phyloP scores from a whole-genome alignment of 441 rosid species.

The Arabidopsis hybrid region DNA sequence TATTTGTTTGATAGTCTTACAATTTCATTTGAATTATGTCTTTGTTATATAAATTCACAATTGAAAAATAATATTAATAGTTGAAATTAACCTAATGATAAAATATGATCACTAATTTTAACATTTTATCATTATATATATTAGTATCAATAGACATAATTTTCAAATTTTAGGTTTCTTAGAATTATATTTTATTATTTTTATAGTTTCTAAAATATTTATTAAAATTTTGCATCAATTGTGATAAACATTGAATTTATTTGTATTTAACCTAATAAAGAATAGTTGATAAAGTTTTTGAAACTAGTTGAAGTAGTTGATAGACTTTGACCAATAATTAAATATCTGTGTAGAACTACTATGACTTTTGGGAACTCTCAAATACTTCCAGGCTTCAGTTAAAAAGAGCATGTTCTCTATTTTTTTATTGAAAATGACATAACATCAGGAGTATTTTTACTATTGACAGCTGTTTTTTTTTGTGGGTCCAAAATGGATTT shows the following conservation, averaged over 20 bases:
- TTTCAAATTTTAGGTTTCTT: too few species aligned
- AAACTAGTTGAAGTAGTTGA: background rate
- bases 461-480: background rate
- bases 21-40: too few species aligned
- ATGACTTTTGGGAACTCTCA: background rate
- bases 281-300: background rate
- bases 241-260: background rate
- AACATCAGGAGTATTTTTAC: slow-evolving; percentile 9
- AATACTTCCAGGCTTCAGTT: too few species aligned
- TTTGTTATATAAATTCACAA: too few species aligned
- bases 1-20: too few species aligned
- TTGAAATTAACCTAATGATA: too few species aligned
- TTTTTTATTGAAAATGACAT: background rate
- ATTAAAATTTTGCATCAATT: background rate
- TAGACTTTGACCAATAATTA: background rate
- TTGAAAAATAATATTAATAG: too few species aligned
- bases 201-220: background rate
- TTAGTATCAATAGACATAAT: background rate
- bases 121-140: too few species aligned
- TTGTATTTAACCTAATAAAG: background rate
- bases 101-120: too few species aligned
- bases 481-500: background rate
- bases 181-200: too few species aligned
- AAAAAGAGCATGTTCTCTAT: background rate
- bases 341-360: background rate